These are phyloP conservation scores for Coffea canephora DNA, from an alignment of 257 asterid species.

Conservation along the genomic window DNA sequence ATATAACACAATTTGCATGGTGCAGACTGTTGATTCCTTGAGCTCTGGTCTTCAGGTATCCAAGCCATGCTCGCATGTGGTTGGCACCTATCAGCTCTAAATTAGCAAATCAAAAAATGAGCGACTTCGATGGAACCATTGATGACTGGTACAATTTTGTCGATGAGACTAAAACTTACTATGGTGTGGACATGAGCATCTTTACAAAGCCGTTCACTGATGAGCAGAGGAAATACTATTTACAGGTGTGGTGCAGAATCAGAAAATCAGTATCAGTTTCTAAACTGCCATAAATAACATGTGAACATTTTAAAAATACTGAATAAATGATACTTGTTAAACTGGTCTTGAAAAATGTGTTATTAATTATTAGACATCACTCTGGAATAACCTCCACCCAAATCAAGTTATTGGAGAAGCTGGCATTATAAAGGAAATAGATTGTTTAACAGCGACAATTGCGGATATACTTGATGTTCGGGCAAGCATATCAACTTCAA, in stretches of 20 bases:
- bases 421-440: constrained; percentile 69
- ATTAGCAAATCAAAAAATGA: constrained; percentile 61
- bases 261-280: not conserved
- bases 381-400: constrained; percentile 86
- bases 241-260: constrained; percentile 53
- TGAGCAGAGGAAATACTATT: constrained; percentile 78
- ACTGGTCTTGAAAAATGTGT: not conserved
- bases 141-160: constrained; percentile 74
- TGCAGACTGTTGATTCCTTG: not conserved
- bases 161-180: constrained; percentile 53
- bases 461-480: constrained; percentile 53
- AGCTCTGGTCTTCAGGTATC: constrained; percentile 64
- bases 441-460: constrained; percentile 65
- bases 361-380: constrained; percentile 52
- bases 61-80: constrained; percentile 98
- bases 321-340: not conserved
- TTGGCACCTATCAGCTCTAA: constrained; percentile 80
- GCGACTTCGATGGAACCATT: constrained; percentile 63
- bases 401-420: constrained; percentile 81
- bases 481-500: constrained; percentile 60
- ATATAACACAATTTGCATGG: not conserved
- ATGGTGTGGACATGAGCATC: constrained; percentile 90
- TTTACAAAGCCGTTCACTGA: constrained; percentile 63
- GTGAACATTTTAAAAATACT: not conserved
- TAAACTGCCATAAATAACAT: not conserved